phyloP scores from a whole-genome alignment of 2,329 filamentous ascomycete genomes.

The Blumeriella jaapii region DNA sequence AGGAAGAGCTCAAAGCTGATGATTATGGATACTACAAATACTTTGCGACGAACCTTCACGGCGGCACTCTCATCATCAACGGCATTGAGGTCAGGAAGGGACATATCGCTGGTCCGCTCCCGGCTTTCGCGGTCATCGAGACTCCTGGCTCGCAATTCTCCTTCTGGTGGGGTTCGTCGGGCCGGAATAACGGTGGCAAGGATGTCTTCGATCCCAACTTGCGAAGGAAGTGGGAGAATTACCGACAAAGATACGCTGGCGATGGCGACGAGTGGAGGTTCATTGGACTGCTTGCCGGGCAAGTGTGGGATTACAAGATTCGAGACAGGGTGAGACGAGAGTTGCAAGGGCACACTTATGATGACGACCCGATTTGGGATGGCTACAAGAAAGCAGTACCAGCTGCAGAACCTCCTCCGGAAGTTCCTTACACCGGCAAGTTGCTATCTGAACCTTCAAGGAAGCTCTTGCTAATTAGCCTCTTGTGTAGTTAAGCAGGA shows the following conservation, averaged over 20 bases:
- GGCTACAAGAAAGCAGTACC: conserved; percentile 8
- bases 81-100: conserved; percentile 20
- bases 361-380: conserved; percentile 15
- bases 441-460: neutral
- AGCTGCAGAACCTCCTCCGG: neutral
- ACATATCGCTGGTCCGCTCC: conserved; percentile 23
- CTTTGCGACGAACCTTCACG: conserved; percentile 23
- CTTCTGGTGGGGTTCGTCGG: conserved; percentile 22
- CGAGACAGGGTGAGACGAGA: conserved; percentile 17
- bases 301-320: conserved; percentile 19
- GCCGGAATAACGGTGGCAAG: conserved; percentile 15
- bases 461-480: neutral
- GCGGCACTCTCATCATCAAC: conserved; percentile 20
- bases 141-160: conserved; percentile 18
- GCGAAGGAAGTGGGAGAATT: conserved; percentile 13
- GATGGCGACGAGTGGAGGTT: conserved; percentile 11
- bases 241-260: conserved; percentile 12
- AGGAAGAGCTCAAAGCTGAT: conserved; percentile 16
- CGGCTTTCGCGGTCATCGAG: conserved; percentile 23
- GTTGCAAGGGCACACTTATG: conserved; percentile 9
- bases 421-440: conserved; percentile 1
- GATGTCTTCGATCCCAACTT: too few species aligned
- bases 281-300: conserved; percentile 12
- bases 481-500: neutral
- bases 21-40: conserved; percentile 12